Base-by-base conservation (phyloP, 306 rosid genomes). In the Quercus aquifolioides region DNA sequence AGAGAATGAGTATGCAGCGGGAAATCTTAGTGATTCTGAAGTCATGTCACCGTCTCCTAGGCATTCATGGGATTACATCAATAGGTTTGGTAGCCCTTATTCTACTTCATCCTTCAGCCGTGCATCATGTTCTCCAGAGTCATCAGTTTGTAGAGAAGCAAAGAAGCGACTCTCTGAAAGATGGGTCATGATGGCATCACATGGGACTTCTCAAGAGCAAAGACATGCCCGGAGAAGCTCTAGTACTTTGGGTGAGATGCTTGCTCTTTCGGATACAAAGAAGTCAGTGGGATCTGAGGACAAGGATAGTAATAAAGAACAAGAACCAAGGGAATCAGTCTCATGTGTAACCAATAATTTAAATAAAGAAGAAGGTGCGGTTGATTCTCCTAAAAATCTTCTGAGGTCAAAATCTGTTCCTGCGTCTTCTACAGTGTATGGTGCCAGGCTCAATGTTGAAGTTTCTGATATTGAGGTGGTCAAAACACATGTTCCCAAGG, bases 201-300 rank as follows among this genome's bases (percentile, higher is more conserved):
- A 76, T 72, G 92, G 85, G 71, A 78, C 64, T 55, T 76, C 81
- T 81, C 94, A 86, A 73, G 96, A 93, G 72, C 93, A 84, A 78
- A 87, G 88, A 72, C 85, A 73, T 76, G 71, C 75, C 11, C 67
- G 85, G 46, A 87, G 91, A 85, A 89, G 86, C 85, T 90, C 97
- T 31, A 86, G 92, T 84, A 93, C 99, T 17, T 82, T 96, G 80
- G 98, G 98, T 31, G 99, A 96, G 80, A 91, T 96, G 99, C 99
- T 93, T 62, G 91, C 97, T 56, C 92, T 96, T 73, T 85, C 90
- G 14, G 90, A 88, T 76, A 56, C 55, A 73, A 96, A 87, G 89
- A 96, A 90, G 81, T 74, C 87, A 8, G 68, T 59, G 19, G 70
- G 82, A 78, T 76, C 88, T 80, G 85, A 75, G 76, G 86, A 73